A percentile compares a stretch with the other conserved stretches of the same genome.
phyloP scores from a whole-genome alignment of 345 rosid genomes.

The Murraya koenigii region DNA sequence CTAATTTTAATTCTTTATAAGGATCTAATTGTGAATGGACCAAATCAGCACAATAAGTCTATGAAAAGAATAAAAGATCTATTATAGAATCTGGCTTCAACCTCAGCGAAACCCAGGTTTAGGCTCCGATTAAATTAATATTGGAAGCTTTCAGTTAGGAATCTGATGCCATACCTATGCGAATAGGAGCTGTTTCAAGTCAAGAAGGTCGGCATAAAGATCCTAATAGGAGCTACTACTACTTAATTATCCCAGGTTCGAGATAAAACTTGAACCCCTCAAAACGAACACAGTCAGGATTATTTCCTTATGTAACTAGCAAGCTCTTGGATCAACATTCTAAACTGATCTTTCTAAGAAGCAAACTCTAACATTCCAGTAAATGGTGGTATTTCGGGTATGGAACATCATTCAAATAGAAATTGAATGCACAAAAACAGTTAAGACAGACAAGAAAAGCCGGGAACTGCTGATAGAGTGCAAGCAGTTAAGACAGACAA shows the following conservation, averaged over 20 bases:
- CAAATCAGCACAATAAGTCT: neutral
- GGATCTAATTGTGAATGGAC: neutral
- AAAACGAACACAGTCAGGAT: neutral
- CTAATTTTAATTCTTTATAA: neutral
- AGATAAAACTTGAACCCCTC: neutral
- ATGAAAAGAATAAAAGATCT: neutral
- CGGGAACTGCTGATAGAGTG: neutral
- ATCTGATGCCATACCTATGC: neutral
- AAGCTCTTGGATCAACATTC: neutral
- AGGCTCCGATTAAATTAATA: too few species aligned
- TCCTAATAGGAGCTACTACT: neutral
- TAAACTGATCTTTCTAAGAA: neutral
- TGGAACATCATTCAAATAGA: neutral
- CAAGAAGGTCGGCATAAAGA: neutral
- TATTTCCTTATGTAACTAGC: neutral
- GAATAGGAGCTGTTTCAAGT: neutral
- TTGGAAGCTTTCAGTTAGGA: neutral
- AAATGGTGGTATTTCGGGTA: neutral
- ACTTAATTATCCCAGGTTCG: neutral
- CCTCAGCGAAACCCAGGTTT: too few species aligned
- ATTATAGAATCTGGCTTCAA: neutral
- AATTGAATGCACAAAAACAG: neutral
- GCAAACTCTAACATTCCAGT: neutral
- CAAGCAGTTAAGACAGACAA: constrained; percentile 2
- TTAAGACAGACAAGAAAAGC: neutral